Conservation (phyloP, 345 rosid species). For the Cardamine resedifolia region DNA sequence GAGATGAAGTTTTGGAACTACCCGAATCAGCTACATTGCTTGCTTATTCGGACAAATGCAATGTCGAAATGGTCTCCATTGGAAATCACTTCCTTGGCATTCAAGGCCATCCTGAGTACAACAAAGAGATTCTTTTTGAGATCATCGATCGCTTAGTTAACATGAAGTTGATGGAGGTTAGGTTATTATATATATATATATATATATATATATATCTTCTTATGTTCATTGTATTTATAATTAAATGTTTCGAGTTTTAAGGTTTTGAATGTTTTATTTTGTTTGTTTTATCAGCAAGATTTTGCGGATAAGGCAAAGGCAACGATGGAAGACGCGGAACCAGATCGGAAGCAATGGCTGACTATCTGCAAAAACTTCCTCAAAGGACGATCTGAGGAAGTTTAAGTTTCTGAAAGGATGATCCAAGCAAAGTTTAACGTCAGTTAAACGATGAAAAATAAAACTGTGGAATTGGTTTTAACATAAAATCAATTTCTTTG, state of each 20-base stretch:
- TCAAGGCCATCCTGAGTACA: slow-evolving; percentile 96
- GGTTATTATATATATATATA: no score
- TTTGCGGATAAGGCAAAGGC: slow-evolving; percentile 32
- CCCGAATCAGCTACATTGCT: slow-evolving; percentile 72
- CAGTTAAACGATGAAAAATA: neutral
- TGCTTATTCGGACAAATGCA: slow-evolving; percentile 74
- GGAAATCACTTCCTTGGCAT: slow-evolving; percentile 66
- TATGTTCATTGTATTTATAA: neutral
- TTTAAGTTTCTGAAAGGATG: neutral
- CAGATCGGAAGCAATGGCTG: slow-evolving; percentile 33
- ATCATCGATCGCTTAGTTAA: slow-evolving; percentile 71
- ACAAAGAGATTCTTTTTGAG: slow-evolving; percentile 67
- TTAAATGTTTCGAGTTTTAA: neutral
- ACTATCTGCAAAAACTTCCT: slow-evolving; percentile 37
- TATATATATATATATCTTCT: neutral
- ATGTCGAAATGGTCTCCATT: slow-evolving; percentile 60
- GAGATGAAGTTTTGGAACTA: slow-evolving; percentile 78
- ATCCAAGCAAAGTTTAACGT: neutral
- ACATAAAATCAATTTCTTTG: neutral
- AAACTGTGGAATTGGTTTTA: neutral
- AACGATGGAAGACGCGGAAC: slow-evolving; percentile 27
- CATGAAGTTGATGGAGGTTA: slow-evolving; percentile 55
- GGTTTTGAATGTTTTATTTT: neutral
- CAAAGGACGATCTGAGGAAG: slow-evolving; percentile 23
- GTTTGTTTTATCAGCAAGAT: slow-evolving; percentile 25